phyloP scores from a whole-genome alignment of 345 rosid genomes.

The Eutrema yunnanense region DNA sequence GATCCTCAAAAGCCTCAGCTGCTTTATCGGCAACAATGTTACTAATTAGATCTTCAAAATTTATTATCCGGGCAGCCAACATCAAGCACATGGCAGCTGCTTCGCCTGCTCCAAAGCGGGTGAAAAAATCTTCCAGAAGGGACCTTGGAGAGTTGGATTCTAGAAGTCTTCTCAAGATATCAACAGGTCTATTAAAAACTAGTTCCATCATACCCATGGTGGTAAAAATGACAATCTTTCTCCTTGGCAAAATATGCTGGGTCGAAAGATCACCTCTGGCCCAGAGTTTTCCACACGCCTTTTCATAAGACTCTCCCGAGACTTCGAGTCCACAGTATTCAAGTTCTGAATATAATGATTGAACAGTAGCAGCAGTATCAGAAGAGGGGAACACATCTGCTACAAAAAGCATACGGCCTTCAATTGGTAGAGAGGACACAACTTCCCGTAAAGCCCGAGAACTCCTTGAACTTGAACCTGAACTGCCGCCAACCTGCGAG shows the following conservation, averaged over 20 bases:
- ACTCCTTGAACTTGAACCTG: constrained; percentile 64
- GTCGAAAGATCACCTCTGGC: constrained; percentile 90
- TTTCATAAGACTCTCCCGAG: constrained; percentile 70
- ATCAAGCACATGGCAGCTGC: constrained; percentile 99
- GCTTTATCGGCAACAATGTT: constrained; percentile 81
- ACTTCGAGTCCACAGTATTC: constrained; percentile 71
- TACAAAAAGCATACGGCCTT: constrained; percentile 97
- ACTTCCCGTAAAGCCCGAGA: constrained; percentile 79
- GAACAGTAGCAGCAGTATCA: constrained; percentile 71
- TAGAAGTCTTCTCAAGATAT: constrained; percentile 79
- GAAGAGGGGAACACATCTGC: constrained; percentile 84
- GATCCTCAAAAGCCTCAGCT: constrained; percentile 95
- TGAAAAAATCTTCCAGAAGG: constrained; percentile 84
- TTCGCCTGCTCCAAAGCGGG: constrained; percentile 94
- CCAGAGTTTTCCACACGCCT: constrained; percentile 83
- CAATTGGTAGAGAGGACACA: constrained; percentile 85
- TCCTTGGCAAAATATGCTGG: constrained; percentile 87
- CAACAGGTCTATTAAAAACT: constrained; percentile 92
- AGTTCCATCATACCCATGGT: constrained; percentile 99
- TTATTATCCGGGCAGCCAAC: constrained; percentile 84
- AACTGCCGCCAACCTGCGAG: constrained; percentile 51
- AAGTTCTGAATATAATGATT: constrained; percentile 76
- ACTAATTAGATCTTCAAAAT: constrained; percentile 69
- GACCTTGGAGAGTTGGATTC: constrained; percentile 82
- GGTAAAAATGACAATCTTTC: constrained; percentile 77